Conservation (phyloP, 768 basidiomycete genomes). For the Lyophyllum atratum region DNA sequence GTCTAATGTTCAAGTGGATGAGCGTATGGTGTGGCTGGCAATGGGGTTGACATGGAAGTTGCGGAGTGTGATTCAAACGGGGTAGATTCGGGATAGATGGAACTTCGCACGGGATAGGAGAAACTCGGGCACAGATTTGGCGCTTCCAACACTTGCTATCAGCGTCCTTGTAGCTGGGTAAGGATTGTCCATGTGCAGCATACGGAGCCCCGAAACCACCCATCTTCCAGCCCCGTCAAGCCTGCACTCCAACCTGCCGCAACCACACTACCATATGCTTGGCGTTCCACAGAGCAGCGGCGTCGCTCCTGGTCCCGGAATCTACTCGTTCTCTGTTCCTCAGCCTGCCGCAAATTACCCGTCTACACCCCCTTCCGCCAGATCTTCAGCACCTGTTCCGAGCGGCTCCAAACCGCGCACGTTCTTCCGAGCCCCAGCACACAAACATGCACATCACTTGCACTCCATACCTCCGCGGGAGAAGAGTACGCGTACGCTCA, state of each 20-base stretch:
- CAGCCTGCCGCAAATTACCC: constrained; percentile 9
- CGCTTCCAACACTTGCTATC: constrained; percentile 12
- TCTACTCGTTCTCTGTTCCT: constrained; percentile 14
- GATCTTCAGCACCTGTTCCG: constrained; percentile 13
- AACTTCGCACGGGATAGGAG: constrained; percentile 24
- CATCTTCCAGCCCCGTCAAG: neutral
- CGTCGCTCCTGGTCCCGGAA: constrained; percentile 12
- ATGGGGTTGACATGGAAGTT: constrained; percentile 7
- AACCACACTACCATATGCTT: constrained; percentile 18
- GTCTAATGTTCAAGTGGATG: neutral
- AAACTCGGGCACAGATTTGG: constrained; percentile 23
- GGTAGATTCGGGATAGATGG: constrained; percentile 23
- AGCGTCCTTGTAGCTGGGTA: constrained; percentile 5
- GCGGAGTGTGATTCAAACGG: constrained; percentile 16
- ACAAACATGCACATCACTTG: constrained; percentile 86
- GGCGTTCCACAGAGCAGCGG: constrained; percentile 12
- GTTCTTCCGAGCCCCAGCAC: constrained; percentile 71
- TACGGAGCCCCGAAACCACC: constrained; percentile 1
- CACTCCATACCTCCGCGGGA: constrained; percentile 86
- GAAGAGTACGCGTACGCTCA: constrained; percentile 86
- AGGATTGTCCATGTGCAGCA: neutral
- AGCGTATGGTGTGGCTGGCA: neutral
- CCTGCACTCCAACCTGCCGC: constrained; percentile 15
- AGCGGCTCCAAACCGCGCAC: constrained; percentile 19
- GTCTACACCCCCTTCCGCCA: constrained; percentile 1